A percentile compares a stretch with the other conserved stretches of the same genome.
Evolutionary conservation across 176 grass and related monocot genomes (phyloP).

Genomic region (Zoysia pacifica): DNA sequence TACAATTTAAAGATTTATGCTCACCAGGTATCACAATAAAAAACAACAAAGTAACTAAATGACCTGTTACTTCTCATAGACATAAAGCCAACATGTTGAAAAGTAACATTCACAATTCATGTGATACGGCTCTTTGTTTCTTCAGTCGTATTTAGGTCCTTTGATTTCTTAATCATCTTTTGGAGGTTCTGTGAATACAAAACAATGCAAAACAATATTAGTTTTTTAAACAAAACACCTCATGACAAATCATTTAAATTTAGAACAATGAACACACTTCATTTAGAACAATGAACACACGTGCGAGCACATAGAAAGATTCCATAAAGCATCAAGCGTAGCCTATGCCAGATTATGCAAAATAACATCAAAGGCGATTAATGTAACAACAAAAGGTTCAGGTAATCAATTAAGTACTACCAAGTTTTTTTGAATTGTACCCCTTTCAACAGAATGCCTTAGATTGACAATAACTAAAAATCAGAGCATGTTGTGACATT

Average conservation of each 20-base stretch:
- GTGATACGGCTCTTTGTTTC: constrained; percentile 74
- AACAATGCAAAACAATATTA: constrained; percentile 1
- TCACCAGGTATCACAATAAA: constrained; percentile 11
- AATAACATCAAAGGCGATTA: background rate
- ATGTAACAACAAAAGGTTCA: background rate
- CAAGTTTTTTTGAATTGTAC: background rate
- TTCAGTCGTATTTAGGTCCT: constrained; percentile 63
- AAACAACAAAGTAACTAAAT: background rate
- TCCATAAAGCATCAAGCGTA: constrained; percentile 4
- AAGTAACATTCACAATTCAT: constrained; percentile 79
- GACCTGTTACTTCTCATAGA: constrained; percentile 7
- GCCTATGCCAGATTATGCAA: background rate
- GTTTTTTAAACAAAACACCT: background rate
- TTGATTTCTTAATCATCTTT: constrained; percentile 82
- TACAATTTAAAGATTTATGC: background rate
- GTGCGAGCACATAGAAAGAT: constrained; percentile 39
- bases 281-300: constrained; percentile 73
- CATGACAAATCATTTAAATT: constrained; percentile 2
- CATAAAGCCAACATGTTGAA: constrained; percentile 4
- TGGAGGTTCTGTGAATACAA: constrained; percentile 66
- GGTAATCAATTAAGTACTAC: background rate
- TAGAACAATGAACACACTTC: constrained; percentile 47
- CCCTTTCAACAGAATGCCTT: background rate
- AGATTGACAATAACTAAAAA: no score
- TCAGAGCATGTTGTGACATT: no score